These are phyloP conservation scores for Fusarium pseudonygamai DNA, from an alignment of 2,329 filamentous ascomycete genomes.

Conservation along the genomic window DNA sequence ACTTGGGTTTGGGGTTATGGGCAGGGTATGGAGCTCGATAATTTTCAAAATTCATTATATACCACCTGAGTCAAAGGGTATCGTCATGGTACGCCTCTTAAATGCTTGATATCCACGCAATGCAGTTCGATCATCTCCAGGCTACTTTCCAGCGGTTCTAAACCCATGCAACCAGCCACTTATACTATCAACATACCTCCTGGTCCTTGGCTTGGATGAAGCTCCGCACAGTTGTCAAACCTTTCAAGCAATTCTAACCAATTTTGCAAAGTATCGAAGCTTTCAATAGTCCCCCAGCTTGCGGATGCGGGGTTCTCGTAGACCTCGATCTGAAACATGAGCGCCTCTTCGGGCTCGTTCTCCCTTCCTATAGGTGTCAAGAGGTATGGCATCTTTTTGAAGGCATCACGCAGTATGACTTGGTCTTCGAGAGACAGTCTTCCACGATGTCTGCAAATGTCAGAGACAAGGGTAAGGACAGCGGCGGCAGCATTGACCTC, in stretches of 20 bases:
- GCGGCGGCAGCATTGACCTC: constrained; percentile 3
- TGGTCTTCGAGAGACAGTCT: neutral
- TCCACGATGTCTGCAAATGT: neutral
- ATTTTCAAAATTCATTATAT: constrained; percentile 21
- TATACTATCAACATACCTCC: constrained; percentile 11
- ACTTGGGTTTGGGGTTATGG: constrained; percentile 33
- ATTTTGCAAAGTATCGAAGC: constrained; percentile 12
- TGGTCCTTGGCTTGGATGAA: constrained; percentile 4
- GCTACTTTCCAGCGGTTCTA: neutral
- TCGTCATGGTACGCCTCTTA: constrained; percentile 17
- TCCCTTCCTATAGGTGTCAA: constrained; percentile 3
- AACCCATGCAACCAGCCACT: neutral
- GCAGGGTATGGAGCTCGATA: constrained; percentile 38
- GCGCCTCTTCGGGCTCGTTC: neutral
- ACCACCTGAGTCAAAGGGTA: constrained; percentile 26
- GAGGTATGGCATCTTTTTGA: constrained; percentile 18
- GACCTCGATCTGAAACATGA: constrained; percentile 5
- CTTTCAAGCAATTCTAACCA: neutral
- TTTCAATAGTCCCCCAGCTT: constrained; percentile 20
- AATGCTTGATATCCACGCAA: constrained; percentile 25
- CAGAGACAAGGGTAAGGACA: constrained; percentile 1
- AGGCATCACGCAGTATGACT: neutral
- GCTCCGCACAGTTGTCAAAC: constrained; percentile 12
- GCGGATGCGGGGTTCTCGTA: constrained; percentile 1
- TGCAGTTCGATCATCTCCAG: neutral